Percentiles rank a stretch among this genome's conserved stretches.
phyloP scores from a whole-genome alignment of 2,329 filamentous ascomycete genomes.

The Sporothrix mexicana region DNA sequence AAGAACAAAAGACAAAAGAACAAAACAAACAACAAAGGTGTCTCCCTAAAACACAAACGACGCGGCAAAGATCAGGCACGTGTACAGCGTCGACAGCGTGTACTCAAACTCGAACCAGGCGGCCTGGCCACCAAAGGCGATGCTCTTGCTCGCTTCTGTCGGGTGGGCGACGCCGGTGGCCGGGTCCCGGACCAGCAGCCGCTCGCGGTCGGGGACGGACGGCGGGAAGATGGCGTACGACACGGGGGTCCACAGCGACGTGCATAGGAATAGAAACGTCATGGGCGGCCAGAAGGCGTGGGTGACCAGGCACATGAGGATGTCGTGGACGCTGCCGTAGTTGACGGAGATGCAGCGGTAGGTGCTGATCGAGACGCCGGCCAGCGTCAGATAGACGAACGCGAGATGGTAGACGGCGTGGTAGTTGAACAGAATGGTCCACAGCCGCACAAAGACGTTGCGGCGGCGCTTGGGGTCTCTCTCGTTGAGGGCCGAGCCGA shows the following conservation, averaged over 20 bases:
- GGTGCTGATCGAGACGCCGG: conserved; percentile 56
- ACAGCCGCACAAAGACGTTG: conserved; percentile 59
- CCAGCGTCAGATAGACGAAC: conserved; percentile 46
- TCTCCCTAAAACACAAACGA: conserved; percentile 31
- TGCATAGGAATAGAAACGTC: conserved; percentile 61
- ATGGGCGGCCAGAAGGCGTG: conserved; percentile 68
- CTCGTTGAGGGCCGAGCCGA: conserved; percentile 62
- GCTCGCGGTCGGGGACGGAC: conserved; percentile 61
- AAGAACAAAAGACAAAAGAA: neutral
- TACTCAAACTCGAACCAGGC: conserved; percentile 64
- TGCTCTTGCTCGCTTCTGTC: conserved; percentile 49
- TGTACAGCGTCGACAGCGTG: conserved; percentile 57
- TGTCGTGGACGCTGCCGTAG: conserved; percentile 59
- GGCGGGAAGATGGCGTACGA: conserved; percentile 67
- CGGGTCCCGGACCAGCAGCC: conserved; percentile 60
- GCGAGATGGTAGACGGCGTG: conserved; percentile 53
- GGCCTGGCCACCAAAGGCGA: conserved; percentile 58
- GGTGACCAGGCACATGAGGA: conserved; percentile 60
- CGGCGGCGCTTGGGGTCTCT: conserved; percentile 59
- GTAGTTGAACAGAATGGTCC: conserved; percentile 61
- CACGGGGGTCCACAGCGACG: conserved; percentile 63
- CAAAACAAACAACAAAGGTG: neutral
- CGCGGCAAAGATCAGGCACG: conserved; percentile 55
- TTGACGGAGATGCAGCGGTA: conserved; percentile 50
- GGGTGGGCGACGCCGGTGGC: conserved; percentile 60